These are phyloP conservation scores for Claviceps sp. DNA, from an alignment of 2,329 filamentous ascomycete species.

Conservation along the genomic window DNA sequence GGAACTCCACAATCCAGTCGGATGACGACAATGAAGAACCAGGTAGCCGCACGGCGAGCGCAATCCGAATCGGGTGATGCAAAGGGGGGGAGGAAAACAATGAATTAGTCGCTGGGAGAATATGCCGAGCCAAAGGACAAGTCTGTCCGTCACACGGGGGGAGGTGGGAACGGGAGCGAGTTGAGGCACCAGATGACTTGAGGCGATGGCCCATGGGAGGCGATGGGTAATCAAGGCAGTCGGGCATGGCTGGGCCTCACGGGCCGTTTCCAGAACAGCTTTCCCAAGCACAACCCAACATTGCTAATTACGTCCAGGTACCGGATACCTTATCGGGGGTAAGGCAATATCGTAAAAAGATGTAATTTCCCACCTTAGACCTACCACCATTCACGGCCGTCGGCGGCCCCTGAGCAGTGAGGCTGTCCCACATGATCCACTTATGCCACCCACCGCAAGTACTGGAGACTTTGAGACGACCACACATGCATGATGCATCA, in stretches of 20 bases:
- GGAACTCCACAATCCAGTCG: slow-evolving; percentile 1
- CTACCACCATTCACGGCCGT: no score
- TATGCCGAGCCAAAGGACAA: not conserved
- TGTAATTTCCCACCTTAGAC: no score
- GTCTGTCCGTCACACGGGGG: not conserved
- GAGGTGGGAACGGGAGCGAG: not conserved
- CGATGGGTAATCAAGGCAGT: not conserved
- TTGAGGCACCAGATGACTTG: not conserved
- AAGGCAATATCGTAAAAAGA: no score
- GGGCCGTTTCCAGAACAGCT: not conserved
- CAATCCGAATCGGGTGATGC: not conserved
- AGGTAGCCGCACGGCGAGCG: slow-evolving; percentile 3
- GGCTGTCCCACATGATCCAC: no score
- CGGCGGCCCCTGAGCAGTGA: no score
- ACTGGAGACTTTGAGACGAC: no score
- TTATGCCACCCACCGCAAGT: no score
- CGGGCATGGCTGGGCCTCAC: not conserved
- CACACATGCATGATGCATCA: no score
- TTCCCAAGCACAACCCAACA: no score
- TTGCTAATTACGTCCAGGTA: no score
- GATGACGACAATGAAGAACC: not conserved
- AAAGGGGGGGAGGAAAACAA: not conserved
- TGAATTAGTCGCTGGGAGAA: not conserved
- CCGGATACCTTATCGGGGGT: no score
- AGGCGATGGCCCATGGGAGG: not conserved